Base-by-base conservation (phyloP, 2,329 filamentous ascomycete species). In the Colletotrichum zoysiae region DNA sequence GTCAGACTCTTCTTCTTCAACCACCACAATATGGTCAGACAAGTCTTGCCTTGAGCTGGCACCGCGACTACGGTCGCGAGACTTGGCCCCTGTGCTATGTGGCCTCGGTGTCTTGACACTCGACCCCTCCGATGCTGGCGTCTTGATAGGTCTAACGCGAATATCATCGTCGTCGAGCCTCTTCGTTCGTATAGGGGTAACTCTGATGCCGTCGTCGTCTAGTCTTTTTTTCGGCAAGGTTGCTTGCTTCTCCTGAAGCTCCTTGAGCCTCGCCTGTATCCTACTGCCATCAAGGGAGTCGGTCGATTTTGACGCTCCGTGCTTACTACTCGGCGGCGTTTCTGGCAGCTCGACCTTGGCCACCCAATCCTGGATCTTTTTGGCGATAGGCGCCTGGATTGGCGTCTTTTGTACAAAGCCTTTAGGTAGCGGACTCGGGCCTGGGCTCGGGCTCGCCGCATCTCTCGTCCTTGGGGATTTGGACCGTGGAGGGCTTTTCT, bases 321-420 rank as follows among this genome's bases (percentile, higher is more conserved):
- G 81, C 64, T 79, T 85, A 56, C 80, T 79, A 59, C 81, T 79
- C 2, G 80, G 77, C 16, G 79, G 77, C 6, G 80, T 76, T 23
- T 86, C 84, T 1, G 86, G 84, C 1, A 84, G 75, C 74, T 90
- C 87, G 9, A 90, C 86, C 74, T 84, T 84, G 62, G 81, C 83
- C 0, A 88, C 89, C 90, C 90, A 92, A 59, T 89, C 87, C 74
- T 87, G 86, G 74, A 92, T 87, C 78, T 91, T 91, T 75, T 82
- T 87, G 58, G 88, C 84, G 5, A 89, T 83, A 0, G 87, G 80
- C 3, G 89, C 88, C 75, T 90, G 90, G 44, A 83, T 82, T 8
- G 84, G 83, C 1, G 87, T 86, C 30, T 83, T 83, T 69, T 86
- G 82, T 18, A 90, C 78, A 74, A 91, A 91, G 73, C 89, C 84